These are phyloP conservation scores for Claviceps maximensis DNA, from an alignment of 2,329 filamentous ascomycete species.

Conservation along the genomic window DNA sequence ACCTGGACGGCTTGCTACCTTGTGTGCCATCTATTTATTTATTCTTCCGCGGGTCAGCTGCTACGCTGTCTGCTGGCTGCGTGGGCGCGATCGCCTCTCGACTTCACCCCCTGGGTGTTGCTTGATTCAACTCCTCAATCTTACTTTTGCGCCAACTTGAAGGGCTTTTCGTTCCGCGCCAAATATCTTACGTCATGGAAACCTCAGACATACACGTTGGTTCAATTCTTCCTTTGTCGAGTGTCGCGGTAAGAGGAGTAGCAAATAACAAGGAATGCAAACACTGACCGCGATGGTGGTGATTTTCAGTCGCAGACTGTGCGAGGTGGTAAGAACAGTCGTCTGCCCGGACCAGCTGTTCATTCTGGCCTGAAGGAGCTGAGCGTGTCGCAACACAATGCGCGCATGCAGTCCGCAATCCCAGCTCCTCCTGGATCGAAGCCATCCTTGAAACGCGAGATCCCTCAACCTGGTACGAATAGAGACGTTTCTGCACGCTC, in stretches of 20 bases:
- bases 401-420: conserved; percentile 31
- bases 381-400: conserved; percentile 47
- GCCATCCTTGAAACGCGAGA: conserved; percentile 36
- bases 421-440: conserved; percentile 26
- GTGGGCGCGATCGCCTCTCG: conserved; percentile 25
- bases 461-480: conserved; percentile 29
- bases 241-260: neutral
- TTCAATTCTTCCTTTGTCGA: neutral
- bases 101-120: conserved; percentile 18
- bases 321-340: conserved; percentile 19
- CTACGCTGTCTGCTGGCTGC: conserved; percentile 12
- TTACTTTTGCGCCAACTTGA: neutral
- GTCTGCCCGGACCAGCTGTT: conserved; percentile 18
- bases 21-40: neutral
- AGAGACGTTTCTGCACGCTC: neutral
- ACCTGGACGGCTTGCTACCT: neutral
- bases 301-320: conserved; percentile 11
- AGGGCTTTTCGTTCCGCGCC: conserved; percentile 8
- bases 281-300: neutral
- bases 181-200: conserved; percentile 19
- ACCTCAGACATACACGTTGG: conserved; percentile 19
- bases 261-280: neutral
- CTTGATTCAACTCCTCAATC: neutral
- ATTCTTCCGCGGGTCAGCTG: conserved; percentile 7
- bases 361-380: conserved; percentile 34